Evolutionary conservation across 2,329 filamentous ascomycete genomes (phyloP), one percentile per base, ranked within the genome.

Genomic region (Calonectria pseudoturangicola): DNA sequence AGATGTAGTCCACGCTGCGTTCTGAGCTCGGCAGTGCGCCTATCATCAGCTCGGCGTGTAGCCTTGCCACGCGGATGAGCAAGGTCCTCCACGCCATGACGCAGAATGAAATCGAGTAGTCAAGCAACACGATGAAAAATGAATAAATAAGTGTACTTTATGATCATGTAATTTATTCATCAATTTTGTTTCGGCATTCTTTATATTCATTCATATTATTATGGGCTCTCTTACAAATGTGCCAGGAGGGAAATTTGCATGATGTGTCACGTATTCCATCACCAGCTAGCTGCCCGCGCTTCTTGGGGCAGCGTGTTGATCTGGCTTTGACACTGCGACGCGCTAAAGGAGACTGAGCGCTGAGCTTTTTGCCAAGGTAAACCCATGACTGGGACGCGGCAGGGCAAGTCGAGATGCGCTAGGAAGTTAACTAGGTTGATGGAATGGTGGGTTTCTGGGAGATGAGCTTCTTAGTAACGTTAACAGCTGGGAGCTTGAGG

Each of bases 401-500:
- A 60, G 58, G 39, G 58, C 16, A 30, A 9, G 8, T 21, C 1
- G 16, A 47, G 16, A 9, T 30, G 27, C n/a, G 54, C 54, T 43
- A 63, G 21, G 58, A 47, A 13, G 39, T 15, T 25, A 47, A 63
- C 58, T 18, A 28, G 39, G 39, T 63, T 43, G 58, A 47, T 47
- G 58, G 58, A 63, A 63, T 63, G 41, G 58, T 47, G 58, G 39
- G 41, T 21, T 63, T n/a, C 10, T 63, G 58, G 58, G 58, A 45
- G 58, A 63, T 47, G 58, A 63, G 58, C 39, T 47, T 30, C 56
- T 54, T 39, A 60, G 54, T 39, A 45, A 25, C 39, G 50, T 28
- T 30, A 43, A 66, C 33, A 66, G 41, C 30, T 60, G 30, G 28
- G 41, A 67, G 51, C 41, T 60, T 25, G 33, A 36, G 41, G 16